Evolutionary conservation across 352 stramenopile genomes (phyloP).

Genomic region (Bremia lactucae): DNA sequence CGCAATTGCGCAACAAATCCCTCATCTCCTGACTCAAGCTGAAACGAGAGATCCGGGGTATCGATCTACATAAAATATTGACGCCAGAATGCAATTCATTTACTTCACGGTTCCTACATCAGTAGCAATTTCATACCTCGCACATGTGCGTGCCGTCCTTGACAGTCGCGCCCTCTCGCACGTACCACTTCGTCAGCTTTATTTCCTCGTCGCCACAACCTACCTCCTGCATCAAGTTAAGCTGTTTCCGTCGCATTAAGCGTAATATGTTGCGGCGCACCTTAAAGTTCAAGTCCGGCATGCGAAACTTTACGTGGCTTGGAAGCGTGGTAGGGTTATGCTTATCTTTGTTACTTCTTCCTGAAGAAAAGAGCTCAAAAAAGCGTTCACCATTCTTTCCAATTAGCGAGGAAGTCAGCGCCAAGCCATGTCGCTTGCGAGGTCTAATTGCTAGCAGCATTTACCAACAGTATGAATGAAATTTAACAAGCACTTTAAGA

Average conservation of each 20-base stretch:
- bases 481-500: no score
- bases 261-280: conserved; percentile 18
- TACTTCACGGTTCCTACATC: conserved; percentile 1
- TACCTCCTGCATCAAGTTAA: conserved; percentile 29
- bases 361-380: conserved; percentile 6
- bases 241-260: background rate
- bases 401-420: no score
- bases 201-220: conserved; percentile 35
- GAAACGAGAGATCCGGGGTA: conserved; percentile 72
- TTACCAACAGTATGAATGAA: no score
- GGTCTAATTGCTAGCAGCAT: no score
- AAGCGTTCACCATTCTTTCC: no score
- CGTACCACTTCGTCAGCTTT: conserved; percentile 73
- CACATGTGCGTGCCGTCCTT: conserved; percentile 65
- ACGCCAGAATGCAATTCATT: background rate
- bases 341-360: background rate
- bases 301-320: conserved; percentile 79
- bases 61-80: conserved; percentile 42
- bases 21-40: conserved; percentile 69
- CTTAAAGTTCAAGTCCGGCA: conserved; percentile 81
- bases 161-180: conserved; percentile 49
- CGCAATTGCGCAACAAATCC: conserved; percentile 67
- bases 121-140: conserved; percentile 29
- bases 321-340: conserved; percentile 27
- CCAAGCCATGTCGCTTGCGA: no score